Evolutionary conservation across 2,329 filamentous ascomycete genomes (phyloP).

Genomic region (Teratosphaeria nubilosa): DNA sequence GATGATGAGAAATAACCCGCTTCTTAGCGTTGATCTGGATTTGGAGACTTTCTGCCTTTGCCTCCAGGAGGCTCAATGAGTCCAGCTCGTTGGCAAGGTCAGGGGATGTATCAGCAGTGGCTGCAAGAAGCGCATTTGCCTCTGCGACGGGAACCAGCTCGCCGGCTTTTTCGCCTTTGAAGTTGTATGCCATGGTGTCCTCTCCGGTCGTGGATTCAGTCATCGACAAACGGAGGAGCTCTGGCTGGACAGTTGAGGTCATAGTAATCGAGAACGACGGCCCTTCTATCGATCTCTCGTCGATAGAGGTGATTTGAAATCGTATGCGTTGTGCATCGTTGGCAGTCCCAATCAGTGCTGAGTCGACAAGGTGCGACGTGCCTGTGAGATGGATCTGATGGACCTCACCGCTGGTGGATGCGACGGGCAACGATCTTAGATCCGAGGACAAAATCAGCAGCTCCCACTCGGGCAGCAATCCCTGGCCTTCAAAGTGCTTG

Average conservation of each 20-base stretch:
- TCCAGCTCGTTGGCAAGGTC: constrained; percentile 31
- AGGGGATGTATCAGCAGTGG: background rate
- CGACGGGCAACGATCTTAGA: constrained; percentile 23
- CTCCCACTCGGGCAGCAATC: constrained; percentile 22
- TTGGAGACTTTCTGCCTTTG: constrained; percentile 17
- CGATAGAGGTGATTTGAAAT: background rate
- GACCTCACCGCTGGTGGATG: constrained; percentile 23
- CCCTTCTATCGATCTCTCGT: background rate
- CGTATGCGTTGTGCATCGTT: background rate
- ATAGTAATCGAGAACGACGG: background rate
- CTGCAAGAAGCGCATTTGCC: background rate
- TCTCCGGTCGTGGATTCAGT: background rate
- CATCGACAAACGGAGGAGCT: background rate
- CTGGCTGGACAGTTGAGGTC: background rate
- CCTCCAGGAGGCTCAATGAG: constrained; percentile 26
- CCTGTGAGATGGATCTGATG: constrained; percentile 2
- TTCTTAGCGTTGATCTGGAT: constrained; percentile 19
- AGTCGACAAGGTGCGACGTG: constrained; percentile 7
- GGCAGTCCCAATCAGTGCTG: background rate
- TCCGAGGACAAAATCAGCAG: background rate
- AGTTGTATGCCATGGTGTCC: background rate
- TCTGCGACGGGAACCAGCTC: background rate
- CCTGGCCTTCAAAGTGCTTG: constrained; percentile 29
- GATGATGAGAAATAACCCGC: constrained; percentile 28
- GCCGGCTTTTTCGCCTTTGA: background rate